A percentile compares a stretch with the other conserved stretches of the same genome.
Evolutionary conservation across 148 eudicot genomes (phyloP).

Genomic region (Chenopodium album): DNA sequence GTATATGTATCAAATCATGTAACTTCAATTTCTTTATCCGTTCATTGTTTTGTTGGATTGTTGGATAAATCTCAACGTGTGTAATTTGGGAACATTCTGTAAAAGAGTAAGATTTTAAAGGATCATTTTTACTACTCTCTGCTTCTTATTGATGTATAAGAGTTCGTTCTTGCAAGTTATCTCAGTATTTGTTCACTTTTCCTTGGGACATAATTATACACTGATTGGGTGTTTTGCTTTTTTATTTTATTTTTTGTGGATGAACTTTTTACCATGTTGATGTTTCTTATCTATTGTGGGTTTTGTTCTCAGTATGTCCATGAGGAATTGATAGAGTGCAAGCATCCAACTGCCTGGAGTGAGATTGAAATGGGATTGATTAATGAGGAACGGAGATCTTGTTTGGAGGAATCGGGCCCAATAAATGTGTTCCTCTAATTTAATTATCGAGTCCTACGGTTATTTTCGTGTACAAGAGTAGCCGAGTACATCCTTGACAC

Average conservation of each 20-base stretch:
- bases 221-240: too few relatives aligned
- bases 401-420: too few relatives aligned
- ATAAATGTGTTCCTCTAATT: too few relatives aligned
- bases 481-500: too few relatives aligned
- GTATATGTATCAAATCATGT: slow-evolving; percentile 31
- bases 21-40: slow-evolving; percentile 16
- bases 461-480: too few relatives aligned
- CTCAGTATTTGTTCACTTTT: background rate
- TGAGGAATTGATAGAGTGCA: slow-evolving; percentile 77
- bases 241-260: too few relatives aligned
- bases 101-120: slow-evolving; percentile 17
- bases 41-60: slow-evolving; percentile 27
- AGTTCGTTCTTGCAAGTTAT: background rate
- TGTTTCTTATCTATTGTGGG: slow-evolving; percentile 12
- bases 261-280: background rate
- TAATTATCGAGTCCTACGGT: too few relatives aligned
- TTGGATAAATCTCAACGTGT: slow-evolving; percentile 13
- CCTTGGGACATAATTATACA: background rate
- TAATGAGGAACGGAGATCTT: slow-evolving; percentile 42
- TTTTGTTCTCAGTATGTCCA: slow-evolving; percentile 65
- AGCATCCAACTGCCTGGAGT: slow-evolving; percentile 92
- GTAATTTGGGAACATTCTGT: slow-evolving; percentile 17
- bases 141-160: background rate
- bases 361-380: slow-evolving; percentile 88
- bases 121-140: background rate